These are phyloP conservation scores for Rhodosporidiobolus sp. DNA, from an alignment of 768 basidiomycete genomes.

Conservation along the genomic window DNA sequence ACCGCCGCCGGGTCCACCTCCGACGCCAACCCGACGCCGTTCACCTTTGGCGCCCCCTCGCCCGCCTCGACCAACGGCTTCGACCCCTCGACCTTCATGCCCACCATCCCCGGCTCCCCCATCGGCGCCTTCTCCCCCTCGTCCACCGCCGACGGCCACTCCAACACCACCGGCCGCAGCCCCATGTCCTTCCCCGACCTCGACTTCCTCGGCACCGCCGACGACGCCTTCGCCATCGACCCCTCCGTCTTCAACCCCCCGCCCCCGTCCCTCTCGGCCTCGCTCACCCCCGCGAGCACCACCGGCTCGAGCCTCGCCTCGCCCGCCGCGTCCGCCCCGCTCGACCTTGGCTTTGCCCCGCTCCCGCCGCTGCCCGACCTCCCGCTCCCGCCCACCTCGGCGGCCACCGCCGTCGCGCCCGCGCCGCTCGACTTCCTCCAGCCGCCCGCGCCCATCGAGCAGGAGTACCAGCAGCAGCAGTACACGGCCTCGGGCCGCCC, in stretches of 20 bases:
- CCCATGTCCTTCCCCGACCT: conserved; percentile 36
- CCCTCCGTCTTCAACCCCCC: conserved; percentile 18
- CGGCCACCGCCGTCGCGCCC: not conserved
- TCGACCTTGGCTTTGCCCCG: not conserved
- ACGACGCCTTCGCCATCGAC: conserved; percentile 30
- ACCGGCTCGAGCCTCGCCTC: not conserved
- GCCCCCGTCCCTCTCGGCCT: not conserved
- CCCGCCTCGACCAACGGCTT: conserved; percentile 1
- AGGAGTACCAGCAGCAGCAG: not conserved
- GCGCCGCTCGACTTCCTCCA: not conserved
- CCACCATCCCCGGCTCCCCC: conserved; percentile 34
- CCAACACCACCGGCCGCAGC: conserved; percentile 19
- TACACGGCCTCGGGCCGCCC: conserved; percentile 20
- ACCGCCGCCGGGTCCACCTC: not conserved
- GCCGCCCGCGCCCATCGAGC: not conserved
- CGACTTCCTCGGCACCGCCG: conserved; percentile 7
- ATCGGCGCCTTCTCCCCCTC: conserved; percentile 35
- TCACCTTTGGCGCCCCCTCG: conserved; percentile 19
- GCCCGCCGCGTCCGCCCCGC: not conserved
- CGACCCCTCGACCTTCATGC: conserved; percentile 35
- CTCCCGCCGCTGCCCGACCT: conserved; percentile 12
- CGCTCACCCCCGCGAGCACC: not conserved
- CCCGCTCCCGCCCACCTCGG: not conserved
- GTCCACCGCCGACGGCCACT: conserved; percentile 16
- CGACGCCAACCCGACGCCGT: conserved; percentile 6